A percentile compares a stretch with the other conserved stretches of the same genome.
Conservation (phyloP, 129 eudicot genomes). For the Flaveria sonorensis region DNA sequence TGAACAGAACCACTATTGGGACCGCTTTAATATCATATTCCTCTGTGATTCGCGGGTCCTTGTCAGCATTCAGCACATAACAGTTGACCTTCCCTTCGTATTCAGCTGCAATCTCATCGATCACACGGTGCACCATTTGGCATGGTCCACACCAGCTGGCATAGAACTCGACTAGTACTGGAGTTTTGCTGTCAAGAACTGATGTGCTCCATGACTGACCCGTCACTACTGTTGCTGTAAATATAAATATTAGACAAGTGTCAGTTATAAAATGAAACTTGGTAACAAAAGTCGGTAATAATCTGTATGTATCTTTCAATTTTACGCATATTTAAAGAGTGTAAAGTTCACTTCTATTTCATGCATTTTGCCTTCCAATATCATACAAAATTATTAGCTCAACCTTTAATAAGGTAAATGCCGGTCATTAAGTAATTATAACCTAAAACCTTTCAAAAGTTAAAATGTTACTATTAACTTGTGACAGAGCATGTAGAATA, state of each 20-base stretch:
- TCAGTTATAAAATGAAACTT: background rate
- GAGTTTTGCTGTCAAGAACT: slow-evolving; percentile 62
- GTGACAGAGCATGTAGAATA: too few species aligned
- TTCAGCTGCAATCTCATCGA: slow-evolving; percentile 83
- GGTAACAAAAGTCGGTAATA: background rate
- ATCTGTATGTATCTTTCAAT: background rate
- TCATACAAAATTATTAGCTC: background rate
- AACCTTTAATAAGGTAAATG: background rate
- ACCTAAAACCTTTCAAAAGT: background rate
- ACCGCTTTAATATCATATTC: slow-evolving; percentile 88
- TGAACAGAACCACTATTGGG: slow-evolving; percentile 87
- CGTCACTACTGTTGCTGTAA: slow-evolving; percentile 67
- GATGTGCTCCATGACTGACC: slow-evolving; percentile 74
- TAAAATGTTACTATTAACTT: too few species aligned
- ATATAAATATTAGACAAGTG: background rate
- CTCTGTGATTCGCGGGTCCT: slow-evolving; percentile 61
- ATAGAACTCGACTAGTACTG: slow-evolving; percentile 89
- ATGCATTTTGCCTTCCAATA: background rate
- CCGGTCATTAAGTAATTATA: background rate
- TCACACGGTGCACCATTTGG: slow-evolving; percentile 90
- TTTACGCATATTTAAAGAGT: background rate
- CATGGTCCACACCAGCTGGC: slow-evolving; percentile 99
- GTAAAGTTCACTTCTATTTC: background rate
- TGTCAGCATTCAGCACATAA: slow-evolving; percentile 67
- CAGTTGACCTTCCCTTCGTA: slow-evolving; percentile 75